Base-by-base conservation (phyloP, 306 rosid genomes). In the Benincasa hispida region DNA sequence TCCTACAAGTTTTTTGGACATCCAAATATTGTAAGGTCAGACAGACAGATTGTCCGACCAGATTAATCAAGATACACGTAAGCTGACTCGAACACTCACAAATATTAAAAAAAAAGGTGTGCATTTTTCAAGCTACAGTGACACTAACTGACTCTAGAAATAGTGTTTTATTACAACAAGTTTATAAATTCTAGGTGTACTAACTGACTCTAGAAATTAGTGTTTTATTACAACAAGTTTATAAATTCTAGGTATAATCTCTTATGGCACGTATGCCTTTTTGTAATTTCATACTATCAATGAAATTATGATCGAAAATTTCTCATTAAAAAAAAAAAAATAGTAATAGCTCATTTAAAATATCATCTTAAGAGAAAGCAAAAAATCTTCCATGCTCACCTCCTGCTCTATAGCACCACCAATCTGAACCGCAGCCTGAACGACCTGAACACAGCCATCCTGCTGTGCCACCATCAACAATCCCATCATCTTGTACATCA, bases 401-500 rank as follows among this genome's bases (percentile, higher is more conserved):
- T 89, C 96, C 69, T 89, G 88, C 82, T 91, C 97, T 37, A 91
- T 75, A 45, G 97, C 93, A 91, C 84, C 83, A 22, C 91, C 96
- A 77, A 91, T 82, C 79, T 89, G 96, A 79, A 91, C 85, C 5
- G 91, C 97, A 72, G 91, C 96, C 81, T 89, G 88, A 76, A 89
- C 96, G 76, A 91, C 86, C 70, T 73, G 86, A 79, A 91, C 96
- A 82, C 87, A 91, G 41, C 91, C 90, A 12, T 88, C 85, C 21
- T 87, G 86, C 78, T 78, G 82, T 54, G 83, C 96, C 86, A 82
- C 63, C 85, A 84, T 86, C n/a, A 89, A 75, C 86, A 88, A 78
- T 25, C 88, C 91, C 97, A 91, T 86, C 85, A 91, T 85, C 86
- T 91, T 91, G 78, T 89, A 89, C 96, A 91, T 89, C 8, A 89